Base-by-base conservation (phyloP, 2,329 filamentous ascomycete species). In the Chrysoporthe cubensis region DNA sequence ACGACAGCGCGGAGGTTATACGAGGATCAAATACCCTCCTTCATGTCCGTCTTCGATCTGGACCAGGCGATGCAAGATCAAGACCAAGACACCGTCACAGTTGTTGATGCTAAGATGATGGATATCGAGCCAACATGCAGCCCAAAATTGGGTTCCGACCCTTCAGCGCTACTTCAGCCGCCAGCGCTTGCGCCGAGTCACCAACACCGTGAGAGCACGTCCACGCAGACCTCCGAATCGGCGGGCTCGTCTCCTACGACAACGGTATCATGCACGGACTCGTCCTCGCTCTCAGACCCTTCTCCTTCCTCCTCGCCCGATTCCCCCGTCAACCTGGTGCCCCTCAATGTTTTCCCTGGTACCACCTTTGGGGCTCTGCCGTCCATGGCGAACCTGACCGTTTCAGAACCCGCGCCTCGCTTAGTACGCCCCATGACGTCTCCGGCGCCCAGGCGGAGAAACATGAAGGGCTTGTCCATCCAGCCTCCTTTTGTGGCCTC, bases 191-290 rank as follows among this genome's bases (percentile, higher is more conserved):
- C 83, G 86, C 72, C 76, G 81, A 70, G 82, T 82, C 91, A 93
- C 79, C 88, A 90, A 75, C 91, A 92, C 77, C 86, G 89, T 76
- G 87, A 92, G 76, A 93, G 91, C 80, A 90, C 88, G n/a, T 94
- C 90, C 8, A 93, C 91, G 2, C 90, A 91, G 71, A 86, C 86
- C 65, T 92, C 91, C 18, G 93, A 92, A 71, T 98, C 96, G 1
- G 92, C 92, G 54, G 94, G 97, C 75, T 97, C 95, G 32, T 98
- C 95, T 9, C 96, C 96, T 1, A 98, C 95, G 8, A 97, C 94
- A 3, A 97, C 95, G 2, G 87, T 96, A 62, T 97, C 94, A 6
- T 97, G 93, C 26, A 93, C 95, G 71, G 95, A 97, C 80, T 96
- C 94, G 5, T 95, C 93, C 9, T 92, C 93, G 42, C 85, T 96